Percentiles rank a stretch among this genome's conserved stretches.
Evolutionary conservation across 495 filamentous ascomycete genomes (phyloP).

Genomic region (Xylaria scruposa): DNA sequence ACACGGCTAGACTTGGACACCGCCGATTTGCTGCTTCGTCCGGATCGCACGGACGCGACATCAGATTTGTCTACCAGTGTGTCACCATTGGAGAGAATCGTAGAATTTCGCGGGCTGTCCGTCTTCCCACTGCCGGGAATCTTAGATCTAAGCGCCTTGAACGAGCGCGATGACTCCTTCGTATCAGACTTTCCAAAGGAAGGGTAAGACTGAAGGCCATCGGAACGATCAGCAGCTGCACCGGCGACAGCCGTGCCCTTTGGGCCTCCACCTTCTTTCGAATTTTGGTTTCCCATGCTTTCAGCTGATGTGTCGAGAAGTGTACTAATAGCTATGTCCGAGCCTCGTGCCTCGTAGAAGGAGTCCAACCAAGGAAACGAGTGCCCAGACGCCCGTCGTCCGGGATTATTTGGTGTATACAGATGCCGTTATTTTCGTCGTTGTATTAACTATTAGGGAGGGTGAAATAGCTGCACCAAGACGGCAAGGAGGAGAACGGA

Average conservation of each 20-base stretch:
- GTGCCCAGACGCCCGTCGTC: slow-evolving; percentile 52
- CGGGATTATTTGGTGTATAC: slow-evolving; percentile 43
- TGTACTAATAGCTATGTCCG: slow-evolving; percentile 17
- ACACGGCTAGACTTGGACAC: slow-evolving; percentile 47
- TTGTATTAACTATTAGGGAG: slow-evolving; percentile 47
- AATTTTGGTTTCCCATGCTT: slow-evolving; percentile 90
- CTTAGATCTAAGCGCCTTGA: slow-evolving; percentile 74
- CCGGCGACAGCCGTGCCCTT: slow-evolving; percentile 45
- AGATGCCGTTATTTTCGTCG: slow-evolving; percentile 29
- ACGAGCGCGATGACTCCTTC: slow-evolving; percentile 88
- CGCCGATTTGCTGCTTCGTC: slow-evolving; percentile 60
- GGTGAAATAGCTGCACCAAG: slow-evolving; percentile 56
- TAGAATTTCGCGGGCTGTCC: slow-evolving; percentile 83
- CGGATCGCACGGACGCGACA: slow-evolving; percentile 72
- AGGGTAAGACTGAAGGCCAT: slow-evolving; percentile 75
- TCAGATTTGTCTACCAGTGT: slow-evolving; percentile 71
- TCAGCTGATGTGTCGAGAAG: slow-evolving; percentile 29
- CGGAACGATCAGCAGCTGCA: slow-evolving; percentile 43
- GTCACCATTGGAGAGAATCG: slow-evolving; percentile 66
- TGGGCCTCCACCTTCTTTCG: slow-evolving; percentile 69
- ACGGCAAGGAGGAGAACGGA: slow-evolving; percentile 53
- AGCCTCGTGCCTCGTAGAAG: slow-evolving; percentile 27
- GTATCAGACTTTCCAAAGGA: slow-evolving; percentile 95
- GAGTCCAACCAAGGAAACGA: slow-evolving; percentile 29
- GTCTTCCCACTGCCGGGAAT: slow-evolving; percentile 64